Evolutionary conservation across 768 basidiomycete species (phyloP), one percentile per base, ranked within the genome.

Genomic region (Russula earlei): DNA sequence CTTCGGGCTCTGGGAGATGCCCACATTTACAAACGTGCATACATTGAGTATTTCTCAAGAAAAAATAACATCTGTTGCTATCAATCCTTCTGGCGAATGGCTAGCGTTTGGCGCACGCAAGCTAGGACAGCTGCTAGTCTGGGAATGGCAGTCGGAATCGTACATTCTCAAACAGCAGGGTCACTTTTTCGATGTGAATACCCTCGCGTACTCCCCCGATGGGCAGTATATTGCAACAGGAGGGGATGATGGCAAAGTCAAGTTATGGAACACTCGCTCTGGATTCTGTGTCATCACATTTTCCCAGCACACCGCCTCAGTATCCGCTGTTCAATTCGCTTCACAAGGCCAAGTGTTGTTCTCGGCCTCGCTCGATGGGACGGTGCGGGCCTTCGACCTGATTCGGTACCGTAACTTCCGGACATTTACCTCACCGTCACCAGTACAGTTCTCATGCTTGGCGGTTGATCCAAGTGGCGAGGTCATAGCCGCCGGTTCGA

Each of bases 71-170:
- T 93, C 91, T 0, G 89, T 98, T 29, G 87, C 92, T 1, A 87
- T 98, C 63, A 95, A 87, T 60, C 72, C 87, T 0, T 85, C 91
- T 0, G 95, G 96, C 7, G 96, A 99, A 72, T 99, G 96, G 96
- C 82, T 99, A 15, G 96, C 94, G 0, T 98, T 99, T 64, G 96
- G 96, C 15, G 93, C 94, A 0, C 79, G 79, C 55, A 94, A 91
- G 67, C 80, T 98, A 17, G 96, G 96, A 3, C 96, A 98, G 66
- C 83, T 99, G 22, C 83, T 99, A 19, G 96, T 98, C 1, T 98
- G 96, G 96, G 96, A 99, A 72, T 99, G 96, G 96, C 95, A 97
- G 70, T 91, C 87, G 40, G 94, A 98, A 68, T 91, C 87, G 15
- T 99, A 99, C 67, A 82, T 99, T 45, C 80, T 99, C 60, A 98